phyloP scores from a whole-genome alignment of 352 stramenopile genomes.

The Lagenidium giganteum region DNA sequence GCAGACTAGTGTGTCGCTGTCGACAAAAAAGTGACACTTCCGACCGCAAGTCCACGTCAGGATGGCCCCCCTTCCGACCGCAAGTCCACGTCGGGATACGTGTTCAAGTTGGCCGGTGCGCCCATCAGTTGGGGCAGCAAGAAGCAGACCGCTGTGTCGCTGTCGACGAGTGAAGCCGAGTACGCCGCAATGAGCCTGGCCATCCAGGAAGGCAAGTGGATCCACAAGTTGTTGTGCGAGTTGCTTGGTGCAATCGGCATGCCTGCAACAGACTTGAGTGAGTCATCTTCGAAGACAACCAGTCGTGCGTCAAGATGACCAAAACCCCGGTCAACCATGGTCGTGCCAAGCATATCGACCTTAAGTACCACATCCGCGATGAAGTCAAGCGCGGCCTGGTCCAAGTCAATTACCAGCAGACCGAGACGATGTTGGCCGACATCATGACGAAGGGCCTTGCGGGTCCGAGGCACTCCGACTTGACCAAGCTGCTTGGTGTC shows the following conservation, averaged over 20 bases:
- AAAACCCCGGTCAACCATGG: constrained; percentile 17
- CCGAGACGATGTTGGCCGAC: too few relatives aligned
- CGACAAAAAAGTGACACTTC: too few relatives aligned
- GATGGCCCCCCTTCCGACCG: constrained; percentile 5
- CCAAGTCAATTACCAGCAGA: too few relatives aligned
- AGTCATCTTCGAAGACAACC: not conserved
- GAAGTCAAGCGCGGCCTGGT: constrained; percentile 19
- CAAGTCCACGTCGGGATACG: constrained; percentile 9
- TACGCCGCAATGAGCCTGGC: constrained; percentile 6
- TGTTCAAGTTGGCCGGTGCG: not conserved
- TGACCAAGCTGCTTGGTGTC: too few relatives aligned
- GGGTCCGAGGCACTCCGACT: too few relatives aligned
- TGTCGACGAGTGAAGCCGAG: constrained; percentile 11
- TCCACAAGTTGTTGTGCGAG: constrained; percentile 5
- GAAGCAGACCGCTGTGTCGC: constrained; percentile 11
- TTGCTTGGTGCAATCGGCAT: constrained; percentile 1
- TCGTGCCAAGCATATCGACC: constrained; percentile 27
- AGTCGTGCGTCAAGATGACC: constrained; percentile 12
- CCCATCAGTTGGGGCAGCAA: constrained; percentile 4
- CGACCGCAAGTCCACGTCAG: too few relatives aligned
- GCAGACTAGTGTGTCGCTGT: constrained; percentile 9
- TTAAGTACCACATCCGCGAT: constrained; percentile 20
- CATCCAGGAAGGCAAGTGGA: constrained; percentile 14
- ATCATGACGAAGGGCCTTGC: too few relatives aligned
- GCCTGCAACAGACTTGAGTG: too few relatives aligned